These are phyloP conservation scores for Ophiocordyceps polyrhachis-furcata DNA, from an alignment of 2,329 filamentous ascomycete species.

Conservation along the genomic window DNA sequence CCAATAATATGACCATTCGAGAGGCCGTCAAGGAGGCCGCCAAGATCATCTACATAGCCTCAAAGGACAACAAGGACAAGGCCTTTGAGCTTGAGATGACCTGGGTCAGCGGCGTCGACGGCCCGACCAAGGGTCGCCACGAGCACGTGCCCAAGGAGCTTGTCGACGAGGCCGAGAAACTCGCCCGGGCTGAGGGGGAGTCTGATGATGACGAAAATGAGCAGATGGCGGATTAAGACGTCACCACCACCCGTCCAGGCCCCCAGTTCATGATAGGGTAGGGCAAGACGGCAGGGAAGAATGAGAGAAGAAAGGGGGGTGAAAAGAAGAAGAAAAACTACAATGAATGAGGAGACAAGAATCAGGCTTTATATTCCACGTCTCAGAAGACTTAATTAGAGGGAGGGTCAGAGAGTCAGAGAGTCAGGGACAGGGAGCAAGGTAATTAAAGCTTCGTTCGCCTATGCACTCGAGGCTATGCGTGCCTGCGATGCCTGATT, in stretches of 20 bases:
- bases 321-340: no score
- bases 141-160: constrained; percentile 85
- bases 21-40: constrained; percentile 93
- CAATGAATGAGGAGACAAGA: no score
- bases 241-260: no score
- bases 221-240: constrained; percentile 72
- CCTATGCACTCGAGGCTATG: no score
- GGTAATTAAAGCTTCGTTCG: no score
- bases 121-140: constrained; percentile 83
- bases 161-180: constrained; percentile 75
- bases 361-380: no score
- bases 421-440: no score
- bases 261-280: no score
- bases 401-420: no score
- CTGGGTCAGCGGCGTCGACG: constrained; percentile 74
- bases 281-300: no score
- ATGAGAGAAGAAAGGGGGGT: no score
- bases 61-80: constrained; percentile 99
- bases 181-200: constrained; percentile 80
- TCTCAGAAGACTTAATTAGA: no score
- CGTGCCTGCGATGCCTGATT: constrained; percentile 21
- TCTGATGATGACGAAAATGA: constrained; percentile 61
- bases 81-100: constrained; percentile 99
- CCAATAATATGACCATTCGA: constrained; percentile 56
- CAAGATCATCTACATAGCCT: constrained; percentile 88